Conservation (phyloP, 78 protist genomes). For the Blattamonas nauphoetae region DNA sequence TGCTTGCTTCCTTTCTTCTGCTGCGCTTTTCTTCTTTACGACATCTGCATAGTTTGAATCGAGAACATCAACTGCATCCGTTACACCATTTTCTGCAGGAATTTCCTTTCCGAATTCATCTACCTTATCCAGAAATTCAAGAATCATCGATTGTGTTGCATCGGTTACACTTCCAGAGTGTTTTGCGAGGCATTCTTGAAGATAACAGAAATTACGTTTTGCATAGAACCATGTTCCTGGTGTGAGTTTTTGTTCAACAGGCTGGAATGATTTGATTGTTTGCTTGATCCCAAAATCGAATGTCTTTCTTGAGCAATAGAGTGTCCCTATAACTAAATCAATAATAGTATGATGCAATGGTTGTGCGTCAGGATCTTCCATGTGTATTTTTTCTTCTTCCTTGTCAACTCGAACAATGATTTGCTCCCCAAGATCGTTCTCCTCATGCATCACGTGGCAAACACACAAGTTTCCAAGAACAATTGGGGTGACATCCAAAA, state of each 20-base stretch:
- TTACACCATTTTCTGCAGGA: constrained; percentile 11
- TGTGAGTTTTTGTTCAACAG: constrained; percentile 36
- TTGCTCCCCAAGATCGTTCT: constrained; percentile 58
- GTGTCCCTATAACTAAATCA: constrained; percentile 72
- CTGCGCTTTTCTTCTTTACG: neutral
- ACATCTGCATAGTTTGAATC: neutral
- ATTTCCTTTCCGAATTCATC: constrained; percentile 45
- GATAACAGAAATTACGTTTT: constrained; percentile 55
- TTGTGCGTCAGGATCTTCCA: constrained; percentile 39
- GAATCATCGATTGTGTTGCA: constrained; percentile 30
- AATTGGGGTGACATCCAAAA: constrained; percentile 50
- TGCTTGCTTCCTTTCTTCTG: neutral
- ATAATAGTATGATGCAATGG: constrained; percentile 55
- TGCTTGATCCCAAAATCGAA: constrained; percentile 60
- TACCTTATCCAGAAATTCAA: constrained; percentile 43
- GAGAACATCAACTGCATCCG: constrained; percentile 10
- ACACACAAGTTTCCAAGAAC: constrained; percentile 68
- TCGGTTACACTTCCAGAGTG: constrained; percentile 55
- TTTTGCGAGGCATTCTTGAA: constrained; percentile 53
- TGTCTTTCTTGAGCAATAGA: constrained; percentile 64
- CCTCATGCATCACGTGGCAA: constrained; percentile 52
- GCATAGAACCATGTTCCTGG: constrained; percentile 67
- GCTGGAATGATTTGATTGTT: constrained; percentile 60
- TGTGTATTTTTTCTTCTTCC: constrained; percentile 45
- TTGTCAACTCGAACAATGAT: constrained; percentile 44